A percentile compares a stretch with the other conserved stretches of the same genome.
Conservation (phyloP, 2,329 filamentous ascomycete genomes). For the Cordyceps tenuipes region DNA sequence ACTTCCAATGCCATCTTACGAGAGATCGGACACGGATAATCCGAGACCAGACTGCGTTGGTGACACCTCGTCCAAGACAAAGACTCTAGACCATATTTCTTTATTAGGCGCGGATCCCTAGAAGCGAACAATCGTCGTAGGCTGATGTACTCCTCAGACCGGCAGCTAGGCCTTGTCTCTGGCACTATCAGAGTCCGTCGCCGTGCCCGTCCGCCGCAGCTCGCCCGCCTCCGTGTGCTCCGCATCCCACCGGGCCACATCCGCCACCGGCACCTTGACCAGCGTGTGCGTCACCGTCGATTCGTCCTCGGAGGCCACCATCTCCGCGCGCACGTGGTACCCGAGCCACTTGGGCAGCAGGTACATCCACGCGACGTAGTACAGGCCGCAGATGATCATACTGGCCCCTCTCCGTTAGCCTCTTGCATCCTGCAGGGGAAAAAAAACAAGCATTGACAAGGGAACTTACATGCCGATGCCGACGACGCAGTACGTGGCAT, state of each 20-base stretch:
- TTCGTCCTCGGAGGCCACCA: slow-evolving; percentile 40
- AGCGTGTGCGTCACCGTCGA: slow-evolving; percentile 38
- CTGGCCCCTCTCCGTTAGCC: too few relatives aligned
- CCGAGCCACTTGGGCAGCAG: slow-evolving; percentile 42
- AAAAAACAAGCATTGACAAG: too few relatives aligned
- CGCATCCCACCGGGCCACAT: slow-evolving; percentile 49
- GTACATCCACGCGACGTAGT: slow-evolving; percentile 53
- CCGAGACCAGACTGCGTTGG: too few relatives aligned
- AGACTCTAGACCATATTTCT: too few relatives aligned
- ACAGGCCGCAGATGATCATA: slow-evolving; percentile 43
- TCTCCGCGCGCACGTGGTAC: slow-evolving; percentile 48
- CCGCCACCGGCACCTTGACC: slow-evolving; percentile 42
- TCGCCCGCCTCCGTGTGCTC: slow-evolving; percentile 44
- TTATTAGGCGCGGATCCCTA: too few relatives aligned
- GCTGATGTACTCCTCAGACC: too few relatives aligned
- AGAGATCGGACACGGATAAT: too few relatives aligned
- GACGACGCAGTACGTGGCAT: slow-evolving; percentile 58
- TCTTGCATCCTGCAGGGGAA: too few relatives aligned
- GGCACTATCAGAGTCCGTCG: not conserved
- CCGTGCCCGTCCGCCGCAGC: slow-evolving; percentile 7
- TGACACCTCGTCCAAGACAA: too few relatives aligned
- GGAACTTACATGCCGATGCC: slow-evolving; percentile 57
- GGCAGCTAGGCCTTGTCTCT: not conserved
- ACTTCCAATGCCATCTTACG: too few relatives aligned
- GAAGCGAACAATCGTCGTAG: too few relatives aligned